Base-by-base conservation (phyloP, 2,329 filamentous ascomycete species). In the Diplodia sapinea region DNA sequence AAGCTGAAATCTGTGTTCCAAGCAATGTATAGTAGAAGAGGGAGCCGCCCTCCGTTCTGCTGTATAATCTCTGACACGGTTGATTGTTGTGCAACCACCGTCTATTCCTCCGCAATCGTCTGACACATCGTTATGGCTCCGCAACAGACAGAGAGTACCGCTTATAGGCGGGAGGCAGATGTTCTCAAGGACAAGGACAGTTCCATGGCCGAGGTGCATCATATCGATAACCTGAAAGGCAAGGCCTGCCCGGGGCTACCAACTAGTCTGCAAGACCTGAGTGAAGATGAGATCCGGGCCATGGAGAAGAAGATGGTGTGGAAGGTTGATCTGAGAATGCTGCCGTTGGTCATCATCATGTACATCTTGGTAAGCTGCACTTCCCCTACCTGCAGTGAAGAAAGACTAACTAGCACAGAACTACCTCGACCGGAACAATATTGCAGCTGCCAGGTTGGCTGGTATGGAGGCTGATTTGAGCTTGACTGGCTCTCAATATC, bases 351-450 rank as follows among this genome's bases (percentile, higher is more conserved):
- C 1, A 73, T 72, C 26, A 47, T 73, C 33, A 70, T 73, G 12
- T 73, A 72, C 55, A 69, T 63, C 75, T 83, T 91, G 26, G 59
- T 63, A 13, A 7, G 56, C 17, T 17, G 9, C 20, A 4, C 5
- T 5, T 26, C 20, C 17, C 1, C 9, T 43, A 38, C 43, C 11
- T 69, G 67, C 2, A 11, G 29, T 23, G 11, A 38, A 23, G 5
- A 26, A 20, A 20, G 43, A 20, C 43, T 20, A 8, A 47, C 43
- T 20, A 4, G 9, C 2, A 13, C 20, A 63, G 59, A 73, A 73
- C 49, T 73, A 73, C 52, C 68, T 72, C 31, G 72, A 73, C 64
- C 67, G 74, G n/a, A 76, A 76, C 61, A 71, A 72, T 55, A 74
- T 74, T 6, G 74, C 74, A 5, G 73, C 73, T 15, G 74, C 74